Percentiles rank a stretch among this genome's conserved stretches.
Conservation (phyloP, 2,329 filamentous ascomycete species). For the Pseudopithomyces chartarum region DNA sequence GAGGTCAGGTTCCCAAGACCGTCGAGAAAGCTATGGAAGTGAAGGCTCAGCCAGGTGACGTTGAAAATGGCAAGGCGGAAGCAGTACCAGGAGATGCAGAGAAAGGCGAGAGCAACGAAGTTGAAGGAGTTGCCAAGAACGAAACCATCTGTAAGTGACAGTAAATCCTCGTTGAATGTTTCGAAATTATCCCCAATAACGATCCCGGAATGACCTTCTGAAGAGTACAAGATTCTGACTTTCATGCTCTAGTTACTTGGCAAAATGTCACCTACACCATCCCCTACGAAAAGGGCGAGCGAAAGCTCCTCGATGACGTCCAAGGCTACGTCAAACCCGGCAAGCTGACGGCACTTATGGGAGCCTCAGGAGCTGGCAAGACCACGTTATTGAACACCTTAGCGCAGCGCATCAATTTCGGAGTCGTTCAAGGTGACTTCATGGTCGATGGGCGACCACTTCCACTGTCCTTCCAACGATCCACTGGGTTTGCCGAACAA, state of each 20-base stretch:
- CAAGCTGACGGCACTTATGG: constrained; percentile 78
- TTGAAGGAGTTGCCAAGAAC: constrained; percentile 63
- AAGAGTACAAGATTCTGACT: not conserved
- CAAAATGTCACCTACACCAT: constrained; percentile 82
- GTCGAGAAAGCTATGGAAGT: constrained; percentile 63
- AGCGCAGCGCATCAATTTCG: constrained; percentile 51
- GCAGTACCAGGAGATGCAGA: constrained; percentile 30
- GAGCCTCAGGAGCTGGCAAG: constrained; percentile 64
- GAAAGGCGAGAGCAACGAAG: constrained; percentile 33
- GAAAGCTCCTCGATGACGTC: constrained; percentile 62
- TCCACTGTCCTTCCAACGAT: constrained; percentile 76
- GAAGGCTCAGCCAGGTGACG: constrained; percentile 51
- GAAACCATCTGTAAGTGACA: constrained; percentile 49
- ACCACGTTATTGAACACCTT: constrained; percentile 44
- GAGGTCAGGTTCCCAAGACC: constrained; percentile 64
- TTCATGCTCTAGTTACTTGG: constrained; percentile 66
- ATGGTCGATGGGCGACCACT: constrained; percentile 48
- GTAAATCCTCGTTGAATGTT: too few species aligned
- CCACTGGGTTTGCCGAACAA: constrained; percentile 75
- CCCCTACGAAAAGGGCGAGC: constrained; percentile 50
- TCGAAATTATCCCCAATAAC: too few species aligned
- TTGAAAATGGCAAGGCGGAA: constrained; percentile 56
- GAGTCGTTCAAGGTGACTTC: constrained; percentile 52
- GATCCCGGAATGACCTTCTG: too few species aligned
- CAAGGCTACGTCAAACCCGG: constrained; percentile 90